phyloP scores from a whole-genome alignment of 2,329 filamentous ascomycete genomes.

The Venturia nashicola region DNA sequence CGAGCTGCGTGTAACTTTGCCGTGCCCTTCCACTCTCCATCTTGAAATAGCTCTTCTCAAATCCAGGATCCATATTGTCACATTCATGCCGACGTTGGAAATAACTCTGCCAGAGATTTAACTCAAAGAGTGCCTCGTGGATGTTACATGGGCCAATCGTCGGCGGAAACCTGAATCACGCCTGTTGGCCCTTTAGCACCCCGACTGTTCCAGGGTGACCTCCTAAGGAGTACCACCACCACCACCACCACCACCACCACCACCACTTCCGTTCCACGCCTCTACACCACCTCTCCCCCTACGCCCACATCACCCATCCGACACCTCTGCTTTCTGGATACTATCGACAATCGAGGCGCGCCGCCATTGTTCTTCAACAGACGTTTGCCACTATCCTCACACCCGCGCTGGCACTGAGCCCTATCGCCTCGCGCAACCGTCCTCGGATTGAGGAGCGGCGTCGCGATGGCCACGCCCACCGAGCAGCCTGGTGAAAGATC shows the following conservation, averaged over 20 bases:
- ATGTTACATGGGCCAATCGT: background rate
- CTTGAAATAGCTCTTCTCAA: background rate
- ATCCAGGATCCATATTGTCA: background rate
- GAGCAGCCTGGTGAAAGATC: constrained; percentile 38
- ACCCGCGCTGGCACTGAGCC: background rate
- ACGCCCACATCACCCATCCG: background rate
- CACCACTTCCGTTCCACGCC: background rate
- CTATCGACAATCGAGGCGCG: background rate
- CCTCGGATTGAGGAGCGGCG: constrained; percentile 5
- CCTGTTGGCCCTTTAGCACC: no score
- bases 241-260: background rate
- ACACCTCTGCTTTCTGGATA: background rate
- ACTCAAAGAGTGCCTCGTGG: background rate
- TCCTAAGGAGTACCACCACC: background rate
- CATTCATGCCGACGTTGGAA: background rate
- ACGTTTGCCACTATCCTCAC: background rate
- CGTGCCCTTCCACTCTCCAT: background rate
- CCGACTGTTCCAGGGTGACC: background rate
- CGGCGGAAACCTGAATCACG: background rate
- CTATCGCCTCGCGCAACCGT: constrained; percentile 1
- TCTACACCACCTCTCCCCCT: background rate
- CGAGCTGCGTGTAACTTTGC: background rate
- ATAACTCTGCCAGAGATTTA: background rate
- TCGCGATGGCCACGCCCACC: constrained; percentile 6
- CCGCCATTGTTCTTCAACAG: background rate